phyloP scores from a whole-genome alignment of 441 rosid genomes.

The Erodium moschatum region DNA sequence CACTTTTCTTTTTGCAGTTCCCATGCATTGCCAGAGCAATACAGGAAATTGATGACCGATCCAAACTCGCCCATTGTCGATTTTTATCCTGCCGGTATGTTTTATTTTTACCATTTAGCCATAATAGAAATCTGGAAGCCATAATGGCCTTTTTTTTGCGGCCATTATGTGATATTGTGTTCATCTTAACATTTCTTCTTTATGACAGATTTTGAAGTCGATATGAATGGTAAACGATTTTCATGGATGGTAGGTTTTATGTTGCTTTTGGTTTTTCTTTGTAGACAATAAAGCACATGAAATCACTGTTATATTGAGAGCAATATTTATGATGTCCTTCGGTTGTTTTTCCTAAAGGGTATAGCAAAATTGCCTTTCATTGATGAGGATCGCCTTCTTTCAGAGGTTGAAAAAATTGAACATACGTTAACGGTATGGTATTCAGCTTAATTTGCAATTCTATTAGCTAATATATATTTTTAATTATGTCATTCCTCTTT shows the following conservation, averaged over 20 bases:
- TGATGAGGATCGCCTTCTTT: constrained; percentile 29
- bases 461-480: not conserved
- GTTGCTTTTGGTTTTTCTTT: not conserved
- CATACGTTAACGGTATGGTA: constrained; percentile 25
- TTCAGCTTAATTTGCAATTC: not conserved
- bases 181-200: not conserved
- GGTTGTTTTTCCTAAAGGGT: constrained; percentile 16
- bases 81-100: constrained; percentile 28
- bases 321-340: not conserved
- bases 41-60: constrained; percentile 30
- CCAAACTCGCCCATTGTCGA: constrained; percentile 24
- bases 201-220: constrained; percentile 26
- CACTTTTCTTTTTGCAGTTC: constrained; percentile 21
- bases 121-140: not conserved
- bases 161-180: not conserved
- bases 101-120: not conserved
- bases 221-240: constrained; percentile 24
- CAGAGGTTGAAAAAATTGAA: constrained; percentile 28
- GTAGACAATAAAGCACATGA: not conserved
- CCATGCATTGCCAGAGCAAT: constrained; percentile 26
- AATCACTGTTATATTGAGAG: not conserved
- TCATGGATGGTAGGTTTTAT: constrained; percentile 25
- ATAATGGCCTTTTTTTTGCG: not conserved
- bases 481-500: not conserved
- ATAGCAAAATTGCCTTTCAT: constrained; percentile 27